These are phyloP conservation scores for Westerdykella ornata DNA, from an alignment of 2,329 filamentous ascomycete genomes.

Conservation along the genomic window DNA sequence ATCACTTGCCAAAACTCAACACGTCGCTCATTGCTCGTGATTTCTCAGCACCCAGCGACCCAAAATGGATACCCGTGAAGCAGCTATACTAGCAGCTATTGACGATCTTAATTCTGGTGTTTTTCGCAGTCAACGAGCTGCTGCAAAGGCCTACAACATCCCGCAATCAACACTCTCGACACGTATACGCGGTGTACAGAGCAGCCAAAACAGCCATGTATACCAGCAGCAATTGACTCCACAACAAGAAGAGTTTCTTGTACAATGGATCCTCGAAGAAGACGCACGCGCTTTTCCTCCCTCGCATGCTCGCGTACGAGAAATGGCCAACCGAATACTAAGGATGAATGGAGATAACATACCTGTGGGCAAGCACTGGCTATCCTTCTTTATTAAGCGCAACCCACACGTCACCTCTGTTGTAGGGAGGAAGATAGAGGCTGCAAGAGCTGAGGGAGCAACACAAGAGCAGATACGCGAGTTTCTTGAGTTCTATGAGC, in stretches of 20 bases:
- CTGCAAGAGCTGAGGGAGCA: constrained; percentile 4
- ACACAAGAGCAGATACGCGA: constrained; percentile 6
- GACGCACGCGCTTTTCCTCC: constrained; percentile 9
- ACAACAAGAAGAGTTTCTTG: constrained; percentile 12
- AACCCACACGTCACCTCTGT: constrained; percentile 11
- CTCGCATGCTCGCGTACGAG: constrained; percentile 6
- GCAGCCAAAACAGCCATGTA: constrained; percentile 5
- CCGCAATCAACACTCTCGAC: constrained; percentile 2
- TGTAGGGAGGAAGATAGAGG: constrained; percentile 8
- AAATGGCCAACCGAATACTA: constrained; percentile 12
- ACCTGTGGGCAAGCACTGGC: constrained; percentile 9
- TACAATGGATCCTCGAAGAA: constrained; percentile 15
- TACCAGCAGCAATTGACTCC: constrained; percentile 12
- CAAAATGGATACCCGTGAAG: constrained; percentile 7
- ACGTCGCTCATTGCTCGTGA: no score
- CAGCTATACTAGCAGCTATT: constrained; percentile 9
- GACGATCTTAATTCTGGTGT: constrained; percentile 7
- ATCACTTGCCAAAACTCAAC: no score
- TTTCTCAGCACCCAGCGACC: no score
- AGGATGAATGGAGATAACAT: constrained; percentile 8
- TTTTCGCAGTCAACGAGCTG: constrained; percentile 6
- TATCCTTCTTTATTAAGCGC: constrained; percentile 10
- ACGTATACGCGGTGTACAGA: constrained; percentile 4
- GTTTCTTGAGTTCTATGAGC: constrained; percentile 11
- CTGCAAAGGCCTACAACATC: constrained; percentile 6